Percentiles rank a stretch among this genome's conserved stretches.
Evolutionary conservation across 2,329 filamentous ascomycete genomes (phyloP).

Genomic region (Trichoderma koningiopsis): DNA sequence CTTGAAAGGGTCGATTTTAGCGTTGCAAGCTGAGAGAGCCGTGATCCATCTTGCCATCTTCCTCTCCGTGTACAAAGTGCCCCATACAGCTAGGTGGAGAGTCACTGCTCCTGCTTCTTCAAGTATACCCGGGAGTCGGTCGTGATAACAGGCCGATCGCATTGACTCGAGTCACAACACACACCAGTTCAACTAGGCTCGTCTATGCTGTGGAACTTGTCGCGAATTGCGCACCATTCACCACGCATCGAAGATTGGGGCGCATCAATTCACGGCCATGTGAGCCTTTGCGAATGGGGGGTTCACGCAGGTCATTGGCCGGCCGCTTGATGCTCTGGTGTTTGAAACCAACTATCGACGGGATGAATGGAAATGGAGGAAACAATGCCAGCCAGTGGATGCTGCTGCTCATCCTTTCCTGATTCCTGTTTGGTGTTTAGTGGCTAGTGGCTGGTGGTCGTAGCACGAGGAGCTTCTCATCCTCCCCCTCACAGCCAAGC

Average conservation of each 20-base stretch:
- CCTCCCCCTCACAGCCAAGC: not conserved
- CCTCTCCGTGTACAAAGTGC: not conserved
- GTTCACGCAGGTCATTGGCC: slow-evolving; percentile 11
- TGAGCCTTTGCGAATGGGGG: slow-evolving; percentile 29
- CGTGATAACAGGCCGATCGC: slow-evolving; percentile 9
- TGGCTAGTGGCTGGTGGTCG: not conserved
- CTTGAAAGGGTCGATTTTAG: not conserved
- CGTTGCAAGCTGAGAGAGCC: not conserved
- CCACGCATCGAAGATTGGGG: slow-evolving; percentile 31
- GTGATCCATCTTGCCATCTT: slow-evolving; percentile 1
- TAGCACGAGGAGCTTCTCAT: not conserved
- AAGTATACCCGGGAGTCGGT: slow-evolving; percentile 6
- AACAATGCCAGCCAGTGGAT: slow-evolving; percentile 4
- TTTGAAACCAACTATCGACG: slow-evolving; percentile 11
- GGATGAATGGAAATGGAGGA: slow-evolving; percentile 10
- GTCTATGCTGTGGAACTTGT: slow-evolving; percentile 5
- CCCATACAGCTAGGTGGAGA: not conserved
- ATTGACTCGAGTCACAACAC: not conserved
- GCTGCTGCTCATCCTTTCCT: not conserved
- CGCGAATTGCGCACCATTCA: slow-evolving; percentile 2
- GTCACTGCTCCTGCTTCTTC: not conserved
- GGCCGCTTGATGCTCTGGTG: slow-evolving; percentile 1
- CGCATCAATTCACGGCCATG: slow-evolving; percentile 36
- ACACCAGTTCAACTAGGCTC: not conserved
- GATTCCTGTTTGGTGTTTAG: not conserved